These are phyloP conservation scores for Rhodotorula sp. DNA, from an alignment of 1,284 basidiomycete genomes.

Conservation along the genomic window DNA sequence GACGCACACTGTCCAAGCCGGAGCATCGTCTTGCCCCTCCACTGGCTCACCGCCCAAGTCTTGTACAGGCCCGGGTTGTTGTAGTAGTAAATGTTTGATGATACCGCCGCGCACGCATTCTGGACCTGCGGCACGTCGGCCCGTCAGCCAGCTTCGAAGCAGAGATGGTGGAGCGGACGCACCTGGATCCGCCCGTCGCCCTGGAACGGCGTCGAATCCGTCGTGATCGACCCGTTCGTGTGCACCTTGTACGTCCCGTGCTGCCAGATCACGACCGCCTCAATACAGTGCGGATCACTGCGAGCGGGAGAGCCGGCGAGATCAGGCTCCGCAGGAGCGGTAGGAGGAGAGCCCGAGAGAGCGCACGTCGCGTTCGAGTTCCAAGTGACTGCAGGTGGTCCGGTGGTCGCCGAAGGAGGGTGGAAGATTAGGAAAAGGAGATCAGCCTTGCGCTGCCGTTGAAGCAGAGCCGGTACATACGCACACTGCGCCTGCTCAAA, in stretches of 20 bases:
- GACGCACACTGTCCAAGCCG: constrained; percentile 13
- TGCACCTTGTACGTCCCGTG: constrained; percentile 32
- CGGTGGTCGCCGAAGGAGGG: neutral
- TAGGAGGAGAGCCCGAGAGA: neutral
- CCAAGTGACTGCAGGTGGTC: constrained; percentile 26
- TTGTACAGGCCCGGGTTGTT: constrained; percentile 14
- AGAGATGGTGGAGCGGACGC: too few species aligned
- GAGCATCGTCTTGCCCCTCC: constrained; percentile 31
- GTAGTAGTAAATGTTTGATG: constrained; percentile 28
- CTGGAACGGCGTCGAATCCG: constrained; percentile 22
- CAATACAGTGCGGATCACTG: constrained; percentile 29
- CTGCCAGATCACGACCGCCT: constrained; percentile 28
- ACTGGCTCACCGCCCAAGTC: constrained; percentile 15
- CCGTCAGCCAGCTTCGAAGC: neutral
- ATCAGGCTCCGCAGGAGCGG: too few species aligned
- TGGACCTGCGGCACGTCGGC: neutral
- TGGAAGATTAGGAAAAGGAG: too few species aligned
- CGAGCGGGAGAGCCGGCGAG: neutral
- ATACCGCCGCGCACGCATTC: constrained; percentile 22
- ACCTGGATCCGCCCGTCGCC: constrained; percentile 23
- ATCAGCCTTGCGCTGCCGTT: neutral
- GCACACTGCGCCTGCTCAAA: constrained; percentile 34
- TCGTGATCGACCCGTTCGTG: constrained; percentile 26
- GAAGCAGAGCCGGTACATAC: neutral
- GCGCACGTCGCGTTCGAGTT: constrained; percentile 28